Evolutionary conservation across 352 stramenopile species (phyloP).

Genomic region (Pythium brachiatum): DNA sequence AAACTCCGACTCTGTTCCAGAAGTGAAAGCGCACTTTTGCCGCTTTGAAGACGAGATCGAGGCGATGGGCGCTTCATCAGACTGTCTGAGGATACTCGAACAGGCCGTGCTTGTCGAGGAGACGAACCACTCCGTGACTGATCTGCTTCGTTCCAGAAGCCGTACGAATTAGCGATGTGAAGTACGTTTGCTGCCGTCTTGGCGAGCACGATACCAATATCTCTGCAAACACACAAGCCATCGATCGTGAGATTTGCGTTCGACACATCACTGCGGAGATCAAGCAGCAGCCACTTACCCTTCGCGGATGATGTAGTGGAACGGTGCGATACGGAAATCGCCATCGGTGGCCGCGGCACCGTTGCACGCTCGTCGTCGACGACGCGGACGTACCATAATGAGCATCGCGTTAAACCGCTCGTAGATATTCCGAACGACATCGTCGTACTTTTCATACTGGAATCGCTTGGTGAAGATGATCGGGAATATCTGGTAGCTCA

Average conservation of each 20-base stretch:
- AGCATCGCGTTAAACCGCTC: constrained; percentile 49
- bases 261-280: neutral
- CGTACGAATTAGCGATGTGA: constrained; percentile 57
- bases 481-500: constrained; percentile 65
- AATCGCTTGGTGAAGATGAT: constrained; percentile 62
- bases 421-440: constrained; percentile 56
- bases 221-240: constrained; percentile 30
- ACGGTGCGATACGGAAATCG: constrained; percentile 38
- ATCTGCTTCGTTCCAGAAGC: constrained; percentile 34
- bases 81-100: constrained; percentile 24
- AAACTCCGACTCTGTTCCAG: constrained; percentile 18
- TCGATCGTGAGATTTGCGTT: neutral
- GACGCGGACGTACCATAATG: constrained; percentile 18
- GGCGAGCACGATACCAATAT: constrained; percentile 67
- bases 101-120: neutral
- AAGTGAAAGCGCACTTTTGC: constrained; percentile 12
- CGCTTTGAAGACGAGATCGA: constrained; percentile 4
- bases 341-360: neutral
- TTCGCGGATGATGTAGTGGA: constrained; percentile 44
- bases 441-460: constrained; percentile 46
- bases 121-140: neutral
- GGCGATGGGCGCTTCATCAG: constrained; percentile 20
- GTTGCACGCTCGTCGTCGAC: neutral
- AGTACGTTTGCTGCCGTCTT: constrained; percentile 47
- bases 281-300: constrained; percentile 32